Percentiles rank a stretch among this genome's conserved stretches.
phyloP scores from a whole-genome alignment of 192 early-diverging fungal genomes.

The Phlyctochytrium arcticum region DNA sequence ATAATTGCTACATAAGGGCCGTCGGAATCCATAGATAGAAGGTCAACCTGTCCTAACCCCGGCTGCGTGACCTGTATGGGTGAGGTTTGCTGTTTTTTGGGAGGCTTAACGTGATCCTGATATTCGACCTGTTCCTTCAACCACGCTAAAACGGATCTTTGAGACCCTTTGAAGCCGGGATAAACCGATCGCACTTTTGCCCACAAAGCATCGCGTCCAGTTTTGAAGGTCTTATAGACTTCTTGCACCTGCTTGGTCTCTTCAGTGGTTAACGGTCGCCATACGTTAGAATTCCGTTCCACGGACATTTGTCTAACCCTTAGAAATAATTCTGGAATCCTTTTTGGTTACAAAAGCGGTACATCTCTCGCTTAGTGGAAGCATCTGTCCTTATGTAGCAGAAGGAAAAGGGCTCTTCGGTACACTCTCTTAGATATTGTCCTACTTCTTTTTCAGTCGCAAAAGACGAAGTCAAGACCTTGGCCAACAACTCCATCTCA shows the following conservation, averaged over 20 bases:
- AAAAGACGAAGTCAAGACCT: constrained; percentile 2
- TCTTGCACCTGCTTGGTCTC: too few species aligned
- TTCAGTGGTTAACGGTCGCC: too few species aligned
- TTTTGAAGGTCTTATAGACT: too few species aligned
- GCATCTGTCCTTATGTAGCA: constrained; percentile 1
- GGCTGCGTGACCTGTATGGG: too few species aligned
- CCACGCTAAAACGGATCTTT: constrained; percentile 10
- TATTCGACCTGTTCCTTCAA: background rate
- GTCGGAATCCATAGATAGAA: too few species aligned
- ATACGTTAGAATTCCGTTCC: too few species aligned
- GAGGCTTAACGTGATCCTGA: constrained; percentile 9
- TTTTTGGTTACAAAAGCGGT: background rate
- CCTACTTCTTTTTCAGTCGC: constrained; percentile 4
- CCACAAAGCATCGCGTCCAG: too few species aligned
- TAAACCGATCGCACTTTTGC: too few species aligned
- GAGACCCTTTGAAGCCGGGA: constrained; percentile 4
- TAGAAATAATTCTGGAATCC: constrained; percentile 7
- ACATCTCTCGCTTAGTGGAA: background rate
- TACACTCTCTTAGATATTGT: background rate
- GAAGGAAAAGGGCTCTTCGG: constrained; percentile 7
- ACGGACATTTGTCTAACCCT: too few species aligned
- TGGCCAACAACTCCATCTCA: constrained; percentile 20
- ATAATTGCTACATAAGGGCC: background rate
- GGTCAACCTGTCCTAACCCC: too few species aligned
- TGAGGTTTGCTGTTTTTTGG: too few species aligned